Base-by-base conservation (phyloP, 495 filamentous ascomycete genomes). In the Neurospora sp. region DNA sequence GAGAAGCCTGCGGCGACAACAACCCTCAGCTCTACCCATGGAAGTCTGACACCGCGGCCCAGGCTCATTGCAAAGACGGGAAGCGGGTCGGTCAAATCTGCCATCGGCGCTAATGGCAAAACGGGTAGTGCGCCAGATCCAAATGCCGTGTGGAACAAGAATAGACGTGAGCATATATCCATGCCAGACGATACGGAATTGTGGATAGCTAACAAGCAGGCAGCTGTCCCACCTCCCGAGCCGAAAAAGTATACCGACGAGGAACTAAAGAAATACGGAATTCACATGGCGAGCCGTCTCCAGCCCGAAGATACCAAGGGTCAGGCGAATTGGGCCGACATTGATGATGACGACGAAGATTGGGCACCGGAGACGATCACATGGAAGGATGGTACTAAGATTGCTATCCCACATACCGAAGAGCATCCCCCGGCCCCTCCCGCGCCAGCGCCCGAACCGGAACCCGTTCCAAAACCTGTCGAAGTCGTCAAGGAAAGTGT, bases 311-410 rank as follows among this genome's bases (percentile, higher is more conserved):
- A 89, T 74, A 89, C 89, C 17, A 80, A 74, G 45, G 90, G 92
- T 19, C 94, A 94, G 73, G 93, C 95, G 71, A 89, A 94, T 19
- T 99, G 96, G 96, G 96, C 96, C 21, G 96, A 99, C 84, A 98
- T 99, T 73, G 96, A 98, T 73, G 96, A 99, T 73, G 96, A 99
- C 75, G 94, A 98, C 79, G 96, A 98, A 72, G 94, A 98, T 79
- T 99, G 96, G 96, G 94, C 92, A 4, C 96, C 96, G 0, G 94
- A 98, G 75, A 91, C 92, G 8, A 97, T 98, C 74, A 93, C 97
- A 75, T 99, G 96, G 96, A 94, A 92, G 75, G 96, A 99, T 81
- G 95, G 94, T 39, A 98, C 94, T 17, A 98, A 98, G 83, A 93
- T 94, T 71, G 92, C 90, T 43, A 86, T 97, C 10, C 89, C 90